Evolutionary conservation across 768 basidiomycete species (phyloP).

Genomic region (Lactarius hatsudake): DNA sequence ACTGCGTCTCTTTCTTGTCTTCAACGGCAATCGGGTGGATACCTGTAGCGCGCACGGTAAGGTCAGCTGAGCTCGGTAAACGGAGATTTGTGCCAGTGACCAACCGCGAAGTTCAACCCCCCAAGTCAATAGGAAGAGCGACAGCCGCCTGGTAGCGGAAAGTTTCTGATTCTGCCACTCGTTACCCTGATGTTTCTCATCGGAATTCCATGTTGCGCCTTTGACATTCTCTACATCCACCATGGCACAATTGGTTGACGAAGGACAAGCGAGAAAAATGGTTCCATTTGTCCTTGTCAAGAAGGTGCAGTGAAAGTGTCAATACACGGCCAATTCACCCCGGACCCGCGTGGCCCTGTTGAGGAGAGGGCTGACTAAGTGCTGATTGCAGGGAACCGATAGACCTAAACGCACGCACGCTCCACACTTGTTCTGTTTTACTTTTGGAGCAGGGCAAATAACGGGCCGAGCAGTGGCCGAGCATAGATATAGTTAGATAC

Average conservation of each 20-base stretch:
- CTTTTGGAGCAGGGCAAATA: too few relatives aligned
- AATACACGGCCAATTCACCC: too few relatives aligned
- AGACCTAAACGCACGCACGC: too few relatives aligned
- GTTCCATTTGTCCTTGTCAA: not conserved
- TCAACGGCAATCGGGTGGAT: slow-evolving; percentile 37
- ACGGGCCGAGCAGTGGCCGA: too few relatives aligned
- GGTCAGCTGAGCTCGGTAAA: too few relatives aligned
- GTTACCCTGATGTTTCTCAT: not conserved
- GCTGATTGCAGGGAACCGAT: too few relatives aligned
- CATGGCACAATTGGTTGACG: not conserved
- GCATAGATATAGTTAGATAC: too few relatives aligned
- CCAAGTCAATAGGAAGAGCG: slow-evolving; percentile 31
- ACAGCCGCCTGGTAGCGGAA: not conserved
- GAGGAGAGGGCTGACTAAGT: too few relatives aligned
- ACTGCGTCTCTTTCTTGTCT: slow-evolving; percentile 39
- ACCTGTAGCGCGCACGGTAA: slow-evolving; percentile 25
- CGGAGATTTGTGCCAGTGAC: not conserved
- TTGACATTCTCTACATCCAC: not conserved
- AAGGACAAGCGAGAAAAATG: not conserved
- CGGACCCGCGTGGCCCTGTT: too few relatives aligned
- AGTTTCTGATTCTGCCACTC: not conserved
- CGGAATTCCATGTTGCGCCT: not conserved
- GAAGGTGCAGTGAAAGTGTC: not conserved
- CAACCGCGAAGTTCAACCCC: slow-evolving; percentile 37
- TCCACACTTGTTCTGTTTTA: too few relatives aligned